Conservation (phyloP, 305 asterid species). For the Euphrasia arctica region DNA sequence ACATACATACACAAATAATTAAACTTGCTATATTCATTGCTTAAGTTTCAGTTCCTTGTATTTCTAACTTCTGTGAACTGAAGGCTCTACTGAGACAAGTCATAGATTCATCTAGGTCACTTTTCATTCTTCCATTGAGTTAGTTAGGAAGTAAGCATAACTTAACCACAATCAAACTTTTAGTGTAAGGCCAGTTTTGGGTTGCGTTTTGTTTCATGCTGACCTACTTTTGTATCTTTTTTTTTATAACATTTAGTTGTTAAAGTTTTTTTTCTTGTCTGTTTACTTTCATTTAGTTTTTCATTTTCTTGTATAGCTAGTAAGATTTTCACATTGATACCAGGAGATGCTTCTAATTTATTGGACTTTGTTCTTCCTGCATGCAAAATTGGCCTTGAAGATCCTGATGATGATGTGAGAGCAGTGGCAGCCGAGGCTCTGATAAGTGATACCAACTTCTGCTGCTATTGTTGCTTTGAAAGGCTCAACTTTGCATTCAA, state of each 20-base stretch:
- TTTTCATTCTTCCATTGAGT: slow-evolving; percentile 1
- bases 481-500: slow-evolving; percentile 72
- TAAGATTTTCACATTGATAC: slow-evolving; percentile 30
- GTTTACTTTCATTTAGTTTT: slow-evolving; percentile 22
- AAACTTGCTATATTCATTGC: neutral
- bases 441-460: slow-evolving; percentile 87
- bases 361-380: slow-evolving; percentile 85
- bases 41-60: slow-evolving; percentile 4
- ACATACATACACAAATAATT: neutral
- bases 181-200: neutral
- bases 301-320: slow-evolving; percentile 22
- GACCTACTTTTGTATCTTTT: neutral
- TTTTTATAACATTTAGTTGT: neutral
- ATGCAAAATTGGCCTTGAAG: slow-evolving; percentile 96
- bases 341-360: slow-evolving; percentile 91
- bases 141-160: slow-evolving; percentile 12
- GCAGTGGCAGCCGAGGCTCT: slow-evolving; percentile 99
- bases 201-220: neutral
- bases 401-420: slow-evolving; percentile 99
- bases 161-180: neutral
- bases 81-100: neutral
- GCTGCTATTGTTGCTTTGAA: slow-evolving; percentile 75
- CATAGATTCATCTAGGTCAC: slow-evolving; percentile 7
- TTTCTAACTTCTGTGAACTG: neutral
- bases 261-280: neutral